Conservation (phyloP, 75 land plant species). For the Chamaecyparis obtusa region DNA sequence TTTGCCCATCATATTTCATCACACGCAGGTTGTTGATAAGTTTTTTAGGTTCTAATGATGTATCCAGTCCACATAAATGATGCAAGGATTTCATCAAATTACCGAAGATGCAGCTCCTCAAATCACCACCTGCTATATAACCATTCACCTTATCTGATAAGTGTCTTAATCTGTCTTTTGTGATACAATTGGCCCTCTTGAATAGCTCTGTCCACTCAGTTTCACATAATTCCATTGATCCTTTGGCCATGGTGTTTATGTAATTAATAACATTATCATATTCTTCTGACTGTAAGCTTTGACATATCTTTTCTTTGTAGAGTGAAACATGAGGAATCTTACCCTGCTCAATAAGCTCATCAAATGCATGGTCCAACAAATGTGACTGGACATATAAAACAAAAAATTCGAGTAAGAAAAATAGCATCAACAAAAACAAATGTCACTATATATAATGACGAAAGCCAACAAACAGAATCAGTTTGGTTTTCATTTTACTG, state of each 20-base stretch:
- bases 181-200: slow-evolving; percentile 23
- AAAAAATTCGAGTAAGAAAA: not conserved
- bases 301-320: slow-evolving; percentile 58
- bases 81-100: slow-evolving; percentile 36
- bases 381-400: slow-evolving; percentile 29
- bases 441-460: not conserved
- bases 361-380: slow-evolving; percentile 75
- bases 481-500: not conserved
- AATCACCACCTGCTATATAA: slow-evolving; percentile 10
- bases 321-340: slow-evolving; percentile 44
- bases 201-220: slow-evolving; percentile 57
- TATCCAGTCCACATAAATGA: slow-evolving; percentile 18
- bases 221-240: slow-evolving; percentile 45
- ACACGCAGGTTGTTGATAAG: not conserved
- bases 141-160: slow-evolving; percentile 19
- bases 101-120: slow-evolving; percentile 28
- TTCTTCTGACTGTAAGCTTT: slow-evolving; percentile 24
- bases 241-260: slow-evolving; percentile 42
- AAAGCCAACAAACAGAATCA: not conserved
- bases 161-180: slow-evolving; percentile 16
- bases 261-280: slow-evolving; percentile 33
- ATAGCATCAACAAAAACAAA: not conserved
- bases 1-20: not conserved
- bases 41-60: not conserved
- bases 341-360: slow-evolving; percentile 45